Base-by-base conservation (phyloP, 345 rosid species). In the Brassica cretica region DNA sequence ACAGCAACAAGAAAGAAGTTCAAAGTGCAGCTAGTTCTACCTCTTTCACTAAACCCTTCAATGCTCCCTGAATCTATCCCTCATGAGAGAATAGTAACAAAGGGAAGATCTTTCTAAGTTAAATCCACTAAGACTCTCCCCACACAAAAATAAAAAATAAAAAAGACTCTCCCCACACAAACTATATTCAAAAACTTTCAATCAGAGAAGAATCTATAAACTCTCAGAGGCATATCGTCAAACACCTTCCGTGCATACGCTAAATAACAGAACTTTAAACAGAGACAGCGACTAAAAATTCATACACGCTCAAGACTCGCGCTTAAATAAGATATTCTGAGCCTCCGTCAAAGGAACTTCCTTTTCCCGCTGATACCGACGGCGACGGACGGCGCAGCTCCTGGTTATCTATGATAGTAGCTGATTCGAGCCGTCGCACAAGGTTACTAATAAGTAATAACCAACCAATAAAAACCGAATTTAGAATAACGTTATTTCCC, bases 241-340 rank as follows among this genome's bases (percentile, higher is more conserved):
- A 78, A 72, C 81, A 78, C 7, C 62, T 78, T 78, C 53, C 63
- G 39, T 78, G 81, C 73, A 71, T 77, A 64, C 21, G 37, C 27
- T 9, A 35, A 32, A 9, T 0, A 51, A 56, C 41, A 49, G 11
- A 77, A 55, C 10, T 64, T 53, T 2, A 14, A 65, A 15, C 16
- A 5, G 2, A 5, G 0, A 21, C 24, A 27, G 37, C 7, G 7
- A 33, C 15, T 4, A 51, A 21, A 4, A 49, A 64, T 5, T 21
- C 19, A 18, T 33, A 35, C 33, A 39, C 44, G 24, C 71, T 18
- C 66, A 64, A 70, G 5, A 51, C 51, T 59, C 32, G 29, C 35
- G 30, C 51, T 12, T 56, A 37, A 12, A 46, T 46, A 46, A 46
- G 25, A 64, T 41, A 77, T 37, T 19, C 44, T 4, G 10, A 25